Percentiles rank a stretch among this genome's conserved stretches.
These are phyloP conservation scores for Lactarius quietus DNA, from an alignment of 768 basidiomycete genomes.

Conservation along the genomic window DNA sequence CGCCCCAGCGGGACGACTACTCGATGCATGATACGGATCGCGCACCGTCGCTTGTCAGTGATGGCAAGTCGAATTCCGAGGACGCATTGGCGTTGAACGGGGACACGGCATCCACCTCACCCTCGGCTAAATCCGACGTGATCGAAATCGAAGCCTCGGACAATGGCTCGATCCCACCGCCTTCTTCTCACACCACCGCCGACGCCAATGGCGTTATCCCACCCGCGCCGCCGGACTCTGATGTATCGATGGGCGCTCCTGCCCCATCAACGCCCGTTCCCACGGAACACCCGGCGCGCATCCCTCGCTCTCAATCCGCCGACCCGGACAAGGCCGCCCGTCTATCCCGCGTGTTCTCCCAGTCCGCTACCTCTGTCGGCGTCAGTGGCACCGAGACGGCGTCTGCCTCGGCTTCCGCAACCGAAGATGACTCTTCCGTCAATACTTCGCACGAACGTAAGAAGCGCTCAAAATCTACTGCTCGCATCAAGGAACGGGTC, in stretches of 20 bases:
- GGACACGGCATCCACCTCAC: constrained; percentile 27
- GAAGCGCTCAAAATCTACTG: constrained; percentile 50
- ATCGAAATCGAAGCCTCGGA: constrained; percentile 22
- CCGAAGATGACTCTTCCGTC: constrained; percentile 68
- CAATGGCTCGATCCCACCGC: constrained; percentile 9
- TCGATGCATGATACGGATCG: constrained; percentile 12
- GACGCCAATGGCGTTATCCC: neutral
- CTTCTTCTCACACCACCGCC: neutral
- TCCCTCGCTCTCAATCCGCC: constrained; percentile 77
- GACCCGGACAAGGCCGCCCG: constrained; percentile 65
- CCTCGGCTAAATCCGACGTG: constrained; percentile 20
- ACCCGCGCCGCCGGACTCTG: constrained; percentile 11
- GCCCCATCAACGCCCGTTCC: constrained; percentile 29
- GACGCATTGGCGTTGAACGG: constrained; percentile 2
- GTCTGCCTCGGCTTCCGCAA: constrained; percentile 48
- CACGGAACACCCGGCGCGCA: constrained; percentile 37
- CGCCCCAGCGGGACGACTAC: constrained; percentile 13
- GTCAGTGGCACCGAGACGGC: constrained; percentile 33
- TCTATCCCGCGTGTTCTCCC: constrained; percentile 55
- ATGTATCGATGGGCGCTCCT: too few species aligned
- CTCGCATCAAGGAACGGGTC: constrained; percentile 51
- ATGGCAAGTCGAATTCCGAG: constrained; percentile 16
- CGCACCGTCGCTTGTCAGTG: constrained; percentile 22
- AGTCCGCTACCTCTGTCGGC: constrained; percentile 37
- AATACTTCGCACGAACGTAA: constrained; percentile 54